Evolutionary conservation across 2,329 filamentous ascomycete genomes (phyloP).

Genomic region (Xylariales sp.): DNA sequence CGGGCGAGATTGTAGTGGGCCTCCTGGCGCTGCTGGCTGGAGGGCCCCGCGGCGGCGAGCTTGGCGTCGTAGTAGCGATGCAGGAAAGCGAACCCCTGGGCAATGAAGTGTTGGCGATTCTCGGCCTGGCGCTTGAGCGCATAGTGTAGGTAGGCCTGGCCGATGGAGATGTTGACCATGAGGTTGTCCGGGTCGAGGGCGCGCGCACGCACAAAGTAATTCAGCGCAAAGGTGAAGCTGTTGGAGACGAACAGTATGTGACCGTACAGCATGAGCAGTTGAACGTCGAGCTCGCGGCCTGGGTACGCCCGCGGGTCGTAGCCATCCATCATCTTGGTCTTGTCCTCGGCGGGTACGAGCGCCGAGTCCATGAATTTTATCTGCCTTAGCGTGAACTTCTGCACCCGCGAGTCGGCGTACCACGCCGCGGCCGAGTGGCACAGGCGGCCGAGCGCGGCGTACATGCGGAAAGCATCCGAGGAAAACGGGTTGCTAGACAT

Average conservation of each 20-base stretch:
- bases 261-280: conserved; percentile 81
- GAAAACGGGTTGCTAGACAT: conserved; percentile 78
- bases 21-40: conserved; percentile 60
- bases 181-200: conserved; percentile 73
- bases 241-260: conserved; percentile 83
- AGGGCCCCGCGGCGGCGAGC: conserved; percentile 21
- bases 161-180: conserved; percentile 76
- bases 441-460: conserved; percentile 71
- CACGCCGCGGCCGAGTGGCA: conserved; percentile 68
- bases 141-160: conserved; percentile 81
- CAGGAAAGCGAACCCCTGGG: conserved; percentile 81
- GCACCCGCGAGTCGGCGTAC: conserved; percentile 76
- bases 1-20: conserved; percentile 78
- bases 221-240: conserved; percentile 78
- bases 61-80: conserved; percentile 66
- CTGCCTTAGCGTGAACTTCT: conserved; percentile 88
- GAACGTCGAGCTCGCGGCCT: conserved; percentile 63
- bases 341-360: conserved; percentile 47
- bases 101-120: conserved; percentile 82
- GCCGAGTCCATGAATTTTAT: conserved; percentile 82
- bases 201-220: conserved; percentile 79
- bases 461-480: conserved; percentile 80
- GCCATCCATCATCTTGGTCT: conserved; percentile 20
- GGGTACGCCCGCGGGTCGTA: conserved; percentile 27
- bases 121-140: conserved; percentile 84